A percentile compares a stretch with the other conserved stretches of the same genome.
Conservation (phyloP, 331 rosid genomes). For the Spiraea crenata region DNA sequence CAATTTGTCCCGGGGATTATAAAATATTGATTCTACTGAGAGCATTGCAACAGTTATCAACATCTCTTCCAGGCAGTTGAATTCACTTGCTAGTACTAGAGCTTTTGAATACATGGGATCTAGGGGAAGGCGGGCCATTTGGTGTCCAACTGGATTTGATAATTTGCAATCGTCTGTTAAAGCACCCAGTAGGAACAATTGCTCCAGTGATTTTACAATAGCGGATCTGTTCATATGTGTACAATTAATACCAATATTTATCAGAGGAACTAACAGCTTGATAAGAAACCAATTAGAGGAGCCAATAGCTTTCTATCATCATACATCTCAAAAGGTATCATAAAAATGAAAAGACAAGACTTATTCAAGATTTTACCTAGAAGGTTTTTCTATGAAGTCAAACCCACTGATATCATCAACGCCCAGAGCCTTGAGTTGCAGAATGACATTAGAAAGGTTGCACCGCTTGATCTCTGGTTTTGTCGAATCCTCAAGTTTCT, state of each 20-base stretch:
- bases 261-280: not conserved
- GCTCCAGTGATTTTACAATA: conserved; percentile 84
- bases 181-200: conserved; percentile 77
- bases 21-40: conserved; percentile 90
- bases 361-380: conserved; percentile 51
- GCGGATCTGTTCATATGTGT: conserved; percentile 65
- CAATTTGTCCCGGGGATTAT: conserved; percentile 63
- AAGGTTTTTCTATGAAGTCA: conserved; percentile 86
- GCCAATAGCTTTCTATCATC: not conserved
- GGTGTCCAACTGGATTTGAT: conserved; percentile 79
- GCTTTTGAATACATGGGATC: conserved; percentile 87
- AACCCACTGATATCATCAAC: conserved; percentile 84
- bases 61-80: conserved; percentile 94
- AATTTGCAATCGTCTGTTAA: conserved; percentile 69
- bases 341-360: not conserved
- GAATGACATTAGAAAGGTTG: conserved; percentile 84
- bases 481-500: conserved; percentile 84
- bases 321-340: not conserved
- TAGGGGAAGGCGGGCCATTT: conserved; percentile 86
- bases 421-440: conserved; percentile 93
- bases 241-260: not conserved
- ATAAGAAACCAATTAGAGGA: not conserved
- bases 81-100: conserved; percentile 74
- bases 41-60: conserved; percentile 80
- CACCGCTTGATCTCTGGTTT: conserved; percentile 91